Evolutionary conservation across 2,329 filamentous ascomycete genomes (phyloP), one percentile per base, ranked within the genome.

Genomic region (Pseudocercospora musae): DNA sequence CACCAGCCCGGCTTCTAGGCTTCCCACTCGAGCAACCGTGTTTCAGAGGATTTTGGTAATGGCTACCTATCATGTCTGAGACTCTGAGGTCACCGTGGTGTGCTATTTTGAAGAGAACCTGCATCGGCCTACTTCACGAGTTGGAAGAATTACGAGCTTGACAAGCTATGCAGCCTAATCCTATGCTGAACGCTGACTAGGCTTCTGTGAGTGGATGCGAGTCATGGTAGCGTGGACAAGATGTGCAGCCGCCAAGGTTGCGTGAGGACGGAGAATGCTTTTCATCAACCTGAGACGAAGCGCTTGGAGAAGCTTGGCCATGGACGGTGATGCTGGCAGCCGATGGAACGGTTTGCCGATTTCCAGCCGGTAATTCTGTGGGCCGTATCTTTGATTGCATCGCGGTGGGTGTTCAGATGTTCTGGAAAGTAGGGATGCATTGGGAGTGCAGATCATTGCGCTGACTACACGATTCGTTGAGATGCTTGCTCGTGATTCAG

Each of bases 111-210:
- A 55, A 50, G 21, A 49, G 27, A 44, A 27, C n/a, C 21, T 50
- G 60, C 60, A 59, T 40, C 27, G 27, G 40, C 60, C 60, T 57
- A 59, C 55, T 58, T 50, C n/a, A n/a, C 18, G 55, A 61, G 31
- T 62, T 29, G 62, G 56, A 23, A 56, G 48, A 52, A 55, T 53
- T 64, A 61, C 58, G 48, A 54, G 27, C 11, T 33, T 20, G 37
- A 31, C 58, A 61, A 33, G 49, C 58, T 40, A 25, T 7, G n/a
- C n/a, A n/a, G n/a, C n/a, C n/a, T n/a, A n/a, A n/a, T n/a, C n/a
- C n/a, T n/a, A n/a, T 42, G 31, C 37, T 44, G 50, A 29, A 56
- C 37, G 54, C 56, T 58, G 29, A 59, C 37, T 56, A 50, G 48
- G 31, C 40, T 46, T 21, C 23, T 25, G 23, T 6, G 48, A 31